Evolutionary conservation across 805 yeast species (phyloP).

Genomic region (Yamadazyma akitaensis): DNA sequence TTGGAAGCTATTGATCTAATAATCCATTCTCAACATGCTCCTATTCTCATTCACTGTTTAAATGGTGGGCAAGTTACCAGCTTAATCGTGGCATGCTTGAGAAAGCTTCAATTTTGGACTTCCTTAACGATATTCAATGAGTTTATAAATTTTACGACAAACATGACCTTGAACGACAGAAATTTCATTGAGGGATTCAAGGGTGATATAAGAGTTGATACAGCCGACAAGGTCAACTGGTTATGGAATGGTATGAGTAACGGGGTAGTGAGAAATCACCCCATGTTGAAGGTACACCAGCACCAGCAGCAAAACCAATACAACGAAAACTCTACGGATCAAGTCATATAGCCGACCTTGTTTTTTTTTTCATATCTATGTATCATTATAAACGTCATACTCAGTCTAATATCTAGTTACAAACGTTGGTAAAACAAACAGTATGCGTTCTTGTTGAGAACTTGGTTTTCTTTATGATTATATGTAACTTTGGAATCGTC

Average conservation of each 20-base stretch:
- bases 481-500: constrained; percentile 73
- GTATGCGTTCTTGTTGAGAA: constrained; percentile 73
- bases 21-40: constrained; percentile 56
- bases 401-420: background rate
- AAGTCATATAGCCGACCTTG: background rate
- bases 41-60: constrained; percentile 79
- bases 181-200: constrained; percentile 77
- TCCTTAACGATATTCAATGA: constrained; percentile 84
- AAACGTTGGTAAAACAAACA: constrained; percentile 63
- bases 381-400: background rate
- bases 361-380: background rate
- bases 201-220: constrained; percentile 54
- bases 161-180: constrained; percentile 78
- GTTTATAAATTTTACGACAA: constrained; percentile 71
- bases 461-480: constrained; percentile 48
- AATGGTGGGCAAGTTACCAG: constrained; percentile 90
- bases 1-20: constrained; percentile 58
- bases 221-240: constrained; percentile 52
- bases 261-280: constrained; percentile 57
- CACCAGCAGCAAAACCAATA: background rate
- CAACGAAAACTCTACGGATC: background rate
- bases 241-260: constrained; percentile 62
- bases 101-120: constrained; percentile 86
- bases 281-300: constrained; percentile 37
- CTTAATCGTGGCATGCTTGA: constrained; percentile 77